Base-by-base conservation (phyloP, 305 asterid species). In the Fraxinus nigra region DNA sequence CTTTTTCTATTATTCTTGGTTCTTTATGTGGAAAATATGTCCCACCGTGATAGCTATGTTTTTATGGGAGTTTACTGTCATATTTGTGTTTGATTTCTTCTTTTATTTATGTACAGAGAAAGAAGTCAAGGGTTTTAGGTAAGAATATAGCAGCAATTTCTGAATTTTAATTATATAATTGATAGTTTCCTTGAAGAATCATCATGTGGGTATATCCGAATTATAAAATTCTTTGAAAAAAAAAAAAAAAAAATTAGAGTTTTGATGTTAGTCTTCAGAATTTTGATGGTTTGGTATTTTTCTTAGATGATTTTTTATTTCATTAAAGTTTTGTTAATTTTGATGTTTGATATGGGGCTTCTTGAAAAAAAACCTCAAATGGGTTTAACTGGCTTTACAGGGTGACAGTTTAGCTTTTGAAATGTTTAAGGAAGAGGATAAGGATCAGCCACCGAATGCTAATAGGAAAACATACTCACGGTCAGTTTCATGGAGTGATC, bases 401-500 rank as follows among this genome's bases (percentile, higher is more conserved):
- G 59, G 86, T 85, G 83, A 82, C 84, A 81, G 86, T 84, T 37
- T 80, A 74, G 79, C 30, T 59, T 82, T 84, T 82, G 85, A 77
- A 77, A 94, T 95, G 98, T 86, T 90, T 13, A 90, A 89, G 84
- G 97, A 93, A 82, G 95, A 89, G 78, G 91, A 86, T 63, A 93
- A 92, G 83, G 92, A 88, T 78, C 85, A 84, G 85, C 88, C 87
- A 34, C 78, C 96, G 5, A 81, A 87, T 81, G 93, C 86, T 24
- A 88, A 82, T 80, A 84, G 87, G 89, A 93, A 91, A 89, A 88
- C 92, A 0, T 94, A 84, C 87, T 86, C 98, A 0, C 87, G 99
- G 87, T 96, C 98, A 14, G 87, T 89, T 14, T 93, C 98, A 30
- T 96, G 98, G 98, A 87, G 90, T 3, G 98, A 89, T 65, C 86